Percentiles rank a stretch among this genome's conserved stretches.
phyloP scores from a whole-genome alignment of 768 basidiomycete species.

The Lentinula raphanica region DNA sequence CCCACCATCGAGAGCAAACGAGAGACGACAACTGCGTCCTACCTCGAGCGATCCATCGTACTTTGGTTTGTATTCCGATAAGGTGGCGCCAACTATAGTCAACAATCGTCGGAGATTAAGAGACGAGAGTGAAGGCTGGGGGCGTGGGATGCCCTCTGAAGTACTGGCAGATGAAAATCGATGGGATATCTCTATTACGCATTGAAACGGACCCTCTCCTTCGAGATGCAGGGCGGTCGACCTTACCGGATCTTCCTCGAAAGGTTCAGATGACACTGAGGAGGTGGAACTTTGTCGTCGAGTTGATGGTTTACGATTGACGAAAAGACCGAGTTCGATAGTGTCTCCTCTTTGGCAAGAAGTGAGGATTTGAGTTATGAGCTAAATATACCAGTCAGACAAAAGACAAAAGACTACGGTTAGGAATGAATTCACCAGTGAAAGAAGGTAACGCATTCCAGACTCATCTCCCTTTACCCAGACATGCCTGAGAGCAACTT shows the following conservation, averaged over 20 bases:
- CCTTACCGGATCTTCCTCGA: constrained; percentile 17
- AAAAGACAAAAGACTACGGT: constrained; percentile 1
- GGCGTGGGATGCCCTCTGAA: constrained; percentile 29
- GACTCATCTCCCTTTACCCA: constrained; percentile 82
- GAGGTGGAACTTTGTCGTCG: constrained; percentile 31
- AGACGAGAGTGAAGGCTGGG: constrained; percentile 36
- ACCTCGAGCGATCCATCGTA: constrained; percentile 33
- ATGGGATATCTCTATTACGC: constrained; percentile 46
- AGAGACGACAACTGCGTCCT: constrained; percentile 62
- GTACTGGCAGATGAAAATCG: constrained; percentile 28
- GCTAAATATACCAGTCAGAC: constrained; percentile 38
- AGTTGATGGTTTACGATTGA: constrained; percentile 28
- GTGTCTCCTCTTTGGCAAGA: constrained; percentile 71
- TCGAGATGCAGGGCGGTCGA: constrained; percentile 23
- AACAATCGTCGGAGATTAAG: constrained; percentile 58
- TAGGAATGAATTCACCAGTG: constrained; percentile 67
- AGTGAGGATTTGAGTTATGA: constrained; percentile 76
- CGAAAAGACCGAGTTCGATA: constrained; percentile 77
- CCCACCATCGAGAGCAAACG: constrained; percentile 59
- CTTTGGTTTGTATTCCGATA: constrained; percentile 33
- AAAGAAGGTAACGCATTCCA: constrained; percentile 73
- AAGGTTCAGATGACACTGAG: constrained; percentile 8
- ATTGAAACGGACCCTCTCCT: constrained; percentile 32
- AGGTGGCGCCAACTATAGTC: constrained; percentile 48
- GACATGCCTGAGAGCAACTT: constrained; percentile 82